A percentile compares a stretch with the other conserved stretches of the same genome.
phyloP scores from a whole-genome alignment of 805 yeast species.

The Myxozyma lipomycoides region DNA sequence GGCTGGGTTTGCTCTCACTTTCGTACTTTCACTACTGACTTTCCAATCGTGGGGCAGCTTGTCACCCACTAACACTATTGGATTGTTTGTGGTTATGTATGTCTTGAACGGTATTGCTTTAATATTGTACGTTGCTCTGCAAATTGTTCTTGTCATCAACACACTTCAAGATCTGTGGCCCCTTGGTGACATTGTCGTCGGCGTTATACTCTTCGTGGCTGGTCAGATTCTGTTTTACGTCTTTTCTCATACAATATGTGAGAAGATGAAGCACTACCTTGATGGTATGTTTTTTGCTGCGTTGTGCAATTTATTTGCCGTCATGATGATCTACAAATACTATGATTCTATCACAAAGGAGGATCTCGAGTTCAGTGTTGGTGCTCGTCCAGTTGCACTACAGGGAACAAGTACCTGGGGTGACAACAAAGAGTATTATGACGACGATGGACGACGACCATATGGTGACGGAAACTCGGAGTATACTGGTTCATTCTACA shows the following conservation, averaged over 20 bases:
- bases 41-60: conserved; percentile 56
- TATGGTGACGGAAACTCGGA: conserved; percentile 23
- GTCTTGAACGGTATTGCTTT: conserved; percentile 66
- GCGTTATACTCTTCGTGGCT: conserved; percentile 65
- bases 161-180: conserved; percentile 83
- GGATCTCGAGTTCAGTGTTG: conserved; percentile 86
- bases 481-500: conserved; percentile 26
- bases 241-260: conserved; percentile 63
- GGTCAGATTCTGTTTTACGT: conserved; percentile 79
- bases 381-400: conserved; percentile 46
- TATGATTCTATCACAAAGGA: conserved; percentile 96
- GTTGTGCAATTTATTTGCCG: conserved; percentile 69
- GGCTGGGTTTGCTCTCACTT: conserved; percentile 59
- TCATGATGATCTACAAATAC: conserved; percentile 93
- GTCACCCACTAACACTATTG: conserved; percentile 54
- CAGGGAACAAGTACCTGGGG: conserved; percentile 20
- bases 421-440: conserved; percentile 24
- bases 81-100: conserved; percentile 66
- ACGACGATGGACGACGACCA: conserved; percentile 14
- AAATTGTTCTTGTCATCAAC: conserved; percentile 60
- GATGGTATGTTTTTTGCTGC: conserved; percentile 89
- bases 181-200: conserved; percentile 72
- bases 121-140: conserved; percentile 60
- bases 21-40: conserved; percentile 65
- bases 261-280: conserved; percentile 71